Conservation (phyloP, 2,329 filamentous ascomycete genomes). For the Colletotrichum sansevieriae region DNA sequence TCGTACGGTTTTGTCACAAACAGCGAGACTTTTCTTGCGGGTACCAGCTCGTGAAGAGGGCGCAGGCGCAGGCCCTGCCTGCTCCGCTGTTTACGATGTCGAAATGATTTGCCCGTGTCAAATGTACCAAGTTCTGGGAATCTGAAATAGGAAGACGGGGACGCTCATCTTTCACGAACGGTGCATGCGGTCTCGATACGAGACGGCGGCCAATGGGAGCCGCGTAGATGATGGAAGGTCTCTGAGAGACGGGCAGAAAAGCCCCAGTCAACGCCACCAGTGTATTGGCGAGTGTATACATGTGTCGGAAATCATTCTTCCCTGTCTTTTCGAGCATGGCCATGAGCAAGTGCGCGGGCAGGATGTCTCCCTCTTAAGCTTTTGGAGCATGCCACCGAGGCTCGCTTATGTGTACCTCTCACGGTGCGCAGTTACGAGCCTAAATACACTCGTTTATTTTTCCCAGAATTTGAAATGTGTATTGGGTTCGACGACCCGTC, state of each 20-base stretch:
- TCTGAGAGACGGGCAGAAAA: not conserved
- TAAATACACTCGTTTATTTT: no score
- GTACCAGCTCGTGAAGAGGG: slow-evolving; percentile 18
- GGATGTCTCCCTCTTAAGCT: not conserved
- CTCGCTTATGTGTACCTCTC: not conserved
- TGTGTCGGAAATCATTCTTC: not conserved
- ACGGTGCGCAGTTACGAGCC: not conserved
- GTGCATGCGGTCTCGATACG: slow-evolving; percentile 19
- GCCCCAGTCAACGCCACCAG: not conserved
- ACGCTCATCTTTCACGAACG: slow-evolving; percentile 12
- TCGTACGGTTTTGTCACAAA: slow-evolving; percentile 37
- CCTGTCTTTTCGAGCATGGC: not conserved
- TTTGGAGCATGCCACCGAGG: not conserved
- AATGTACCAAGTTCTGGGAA: not conserved
- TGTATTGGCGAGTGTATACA: not conserved
- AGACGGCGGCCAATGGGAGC: slow-evolving; percentile 14
- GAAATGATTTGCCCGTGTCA: not conserved
- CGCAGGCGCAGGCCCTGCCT: not conserved
- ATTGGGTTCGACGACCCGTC: not conserved
- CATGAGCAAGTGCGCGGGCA: not conserved
- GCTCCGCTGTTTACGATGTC: not conserved
- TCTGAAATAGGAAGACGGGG: no score
- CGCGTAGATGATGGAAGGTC: not conserved
- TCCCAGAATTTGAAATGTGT: no score
- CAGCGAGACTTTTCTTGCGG: slow-evolving; percentile 29